phyloP scores from a whole-genome alignment of 2,329 filamentous ascomycete species.

The Penicillium digitatum region DNA sequence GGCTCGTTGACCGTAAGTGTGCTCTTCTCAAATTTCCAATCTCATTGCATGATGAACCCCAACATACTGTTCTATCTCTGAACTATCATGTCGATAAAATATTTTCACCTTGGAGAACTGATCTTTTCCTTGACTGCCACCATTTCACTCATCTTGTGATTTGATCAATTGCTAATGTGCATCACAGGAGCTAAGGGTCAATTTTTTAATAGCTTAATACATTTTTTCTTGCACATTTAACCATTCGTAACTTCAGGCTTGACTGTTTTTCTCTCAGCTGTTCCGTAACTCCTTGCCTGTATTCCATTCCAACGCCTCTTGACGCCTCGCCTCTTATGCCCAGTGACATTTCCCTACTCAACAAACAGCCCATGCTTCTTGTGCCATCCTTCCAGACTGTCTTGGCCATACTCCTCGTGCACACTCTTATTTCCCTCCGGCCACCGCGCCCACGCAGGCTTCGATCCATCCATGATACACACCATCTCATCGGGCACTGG shows the following conservation, averaged over 20 bases:
- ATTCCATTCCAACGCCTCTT: too few relatives aligned
- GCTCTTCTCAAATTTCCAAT: conserved; percentile 6
- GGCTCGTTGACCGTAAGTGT: conserved; percentile 23
- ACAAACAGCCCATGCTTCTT: conserved; percentile 41
- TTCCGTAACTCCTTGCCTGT: neutral
- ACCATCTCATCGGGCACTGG: conserved; percentile 47
- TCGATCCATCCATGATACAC: conserved; percentile 44
- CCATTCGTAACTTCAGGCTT: neutral
- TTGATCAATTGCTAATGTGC: conserved; percentile 26
- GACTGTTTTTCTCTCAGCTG: neutral
- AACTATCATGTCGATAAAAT: conserved; percentile 57
- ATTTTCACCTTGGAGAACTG: conserved; percentile 65
- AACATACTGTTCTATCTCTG: conserved; percentile 62
- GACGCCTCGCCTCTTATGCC: too few relatives aligned
- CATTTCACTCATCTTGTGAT: conserved; percentile 10
- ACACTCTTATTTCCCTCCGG: conserved; percentile 47
- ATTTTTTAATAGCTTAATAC: neutral
- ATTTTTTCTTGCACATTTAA: neutral
- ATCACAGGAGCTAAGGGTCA: conserved; percentile 7
- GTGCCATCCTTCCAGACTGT: conserved; percentile 47
- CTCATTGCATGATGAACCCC: conserved; percentile 53
- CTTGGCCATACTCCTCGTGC: conserved; percentile 36
- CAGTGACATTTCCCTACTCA: conserved; percentile 19
- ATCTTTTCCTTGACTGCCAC: conserved; percentile 28
- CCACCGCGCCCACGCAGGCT: conserved; percentile 47